These are phyloP conservation scores for Zygoascus meyerae DNA, from an alignment of 1,139 yeast genomes.

Conservation along the genomic window DNA sequence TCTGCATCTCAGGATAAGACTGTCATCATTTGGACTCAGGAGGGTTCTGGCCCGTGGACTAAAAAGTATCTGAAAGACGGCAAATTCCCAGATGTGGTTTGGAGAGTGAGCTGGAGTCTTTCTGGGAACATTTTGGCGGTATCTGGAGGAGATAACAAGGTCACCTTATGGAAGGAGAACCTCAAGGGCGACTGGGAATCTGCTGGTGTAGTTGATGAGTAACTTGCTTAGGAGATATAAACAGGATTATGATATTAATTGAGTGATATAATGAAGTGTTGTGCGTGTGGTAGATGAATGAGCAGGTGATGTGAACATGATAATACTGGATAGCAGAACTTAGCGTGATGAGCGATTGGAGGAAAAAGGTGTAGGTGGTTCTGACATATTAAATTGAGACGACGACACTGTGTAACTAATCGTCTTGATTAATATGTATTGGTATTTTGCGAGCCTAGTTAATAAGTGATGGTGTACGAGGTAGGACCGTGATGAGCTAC, in stretches of 20 bases:
- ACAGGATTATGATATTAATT: neutral
- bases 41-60: conserved; percentile 69
- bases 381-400: too few relatives aligned
- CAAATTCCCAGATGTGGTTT: conserved; percentile 91
- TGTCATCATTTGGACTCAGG: conserved; percentile 90
- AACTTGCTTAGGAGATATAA: conserved; percentile 14
- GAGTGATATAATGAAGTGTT: too few relatives aligned
- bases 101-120: conserved; percentile 98
- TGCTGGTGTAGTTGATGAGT: conserved; percentile 91
- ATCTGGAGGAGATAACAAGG: conserved; percentile 93
- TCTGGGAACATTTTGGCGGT: conserved; percentile 95
- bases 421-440: too few relatives aligned
- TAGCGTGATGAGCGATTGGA: too few relatives aligned
- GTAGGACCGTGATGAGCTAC: too few relatives aligned
- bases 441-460: too few relatives aligned
- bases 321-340: too few relatives aligned
- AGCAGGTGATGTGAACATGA: too few relatives aligned
- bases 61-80: conserved; percentile 63
- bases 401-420: too few relatives aligned
- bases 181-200: conserved; percentile 93
- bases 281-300: too few relatives aligned
- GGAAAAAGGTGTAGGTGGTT: too few relatives aligned
- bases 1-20: conserved; percentile 96
- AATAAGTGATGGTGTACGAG: too few relatives aligned
- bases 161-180: conserved; percentile 94